These are phyloP conservation scores for Wallemia mellicola DNA, from an alignment of 1,284 basidiomycete species.

Conservation along the genomic window DNA sequence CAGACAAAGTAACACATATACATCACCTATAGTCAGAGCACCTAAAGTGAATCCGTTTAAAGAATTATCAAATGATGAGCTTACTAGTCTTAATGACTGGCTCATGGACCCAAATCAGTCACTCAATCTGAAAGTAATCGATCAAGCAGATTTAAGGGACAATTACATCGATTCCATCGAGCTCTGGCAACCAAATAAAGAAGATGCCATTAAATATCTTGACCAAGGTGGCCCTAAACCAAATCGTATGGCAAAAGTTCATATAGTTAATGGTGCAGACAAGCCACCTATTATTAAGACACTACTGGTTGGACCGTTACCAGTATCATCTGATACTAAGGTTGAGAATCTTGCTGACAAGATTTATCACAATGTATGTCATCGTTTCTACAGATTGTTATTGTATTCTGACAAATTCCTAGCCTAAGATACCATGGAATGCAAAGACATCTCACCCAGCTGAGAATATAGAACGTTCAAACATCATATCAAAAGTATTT, in stretches of 20 bases:
- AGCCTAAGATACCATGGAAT: background rate
- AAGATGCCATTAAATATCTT: background rate
- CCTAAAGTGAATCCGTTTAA: background rate
- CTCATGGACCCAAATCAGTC: background rate
- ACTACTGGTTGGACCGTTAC: background rate
- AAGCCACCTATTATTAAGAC: background rate
- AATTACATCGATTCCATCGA: background rate
- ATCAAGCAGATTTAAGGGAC: background rate
- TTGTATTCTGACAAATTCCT: no score
- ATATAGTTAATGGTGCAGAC: background rate
- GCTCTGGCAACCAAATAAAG: background rate
- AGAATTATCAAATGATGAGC: background rate
- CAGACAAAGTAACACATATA: background rate
- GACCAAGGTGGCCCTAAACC: background rate
- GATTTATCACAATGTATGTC: background rate
- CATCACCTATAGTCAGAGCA: background rate
- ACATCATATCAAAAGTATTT: background rate
- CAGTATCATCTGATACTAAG: background rate
- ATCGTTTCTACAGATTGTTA: no score
- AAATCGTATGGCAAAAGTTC: background rate
- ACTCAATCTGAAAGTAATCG: background rate
- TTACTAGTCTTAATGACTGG: background rate
- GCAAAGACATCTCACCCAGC: background rate
- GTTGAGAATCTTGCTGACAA: background rate
- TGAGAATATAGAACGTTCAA: background rate